phyloP scores from a whole-genome alignment of 1,284 basidiomycete genomes.

The Omphalotus olearius region DNA sequence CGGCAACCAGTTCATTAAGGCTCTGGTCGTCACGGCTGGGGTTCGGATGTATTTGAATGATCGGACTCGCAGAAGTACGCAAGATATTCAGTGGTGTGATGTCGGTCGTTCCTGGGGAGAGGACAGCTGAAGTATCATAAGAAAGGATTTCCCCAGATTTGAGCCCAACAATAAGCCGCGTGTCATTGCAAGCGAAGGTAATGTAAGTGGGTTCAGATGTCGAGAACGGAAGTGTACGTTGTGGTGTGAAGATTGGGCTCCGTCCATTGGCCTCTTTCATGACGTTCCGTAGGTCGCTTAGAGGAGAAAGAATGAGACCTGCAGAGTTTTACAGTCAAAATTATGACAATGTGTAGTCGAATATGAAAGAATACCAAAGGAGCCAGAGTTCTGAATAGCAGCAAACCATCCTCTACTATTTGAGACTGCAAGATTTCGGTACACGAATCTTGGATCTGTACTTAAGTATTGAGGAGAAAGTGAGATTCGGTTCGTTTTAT shows the following conservation, averaged over 20 bases:
- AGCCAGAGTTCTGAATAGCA: conserved; percentile 40
- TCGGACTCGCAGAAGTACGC: conserved; percentile 36
- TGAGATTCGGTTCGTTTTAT: conserved; percentile 57
- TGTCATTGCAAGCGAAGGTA: conserved; percentile 52
- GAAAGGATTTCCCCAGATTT: conserved; percentile 53
- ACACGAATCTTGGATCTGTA: conserved; percentile 32
- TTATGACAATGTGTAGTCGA: conserved; percentile 7
- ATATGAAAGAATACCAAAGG: conserved; percentile 26
- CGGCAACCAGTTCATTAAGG: conserved; percentile 54
- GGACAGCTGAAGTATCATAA: conserved; percentile 50
- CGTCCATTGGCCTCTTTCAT: conserved; percentile 38
- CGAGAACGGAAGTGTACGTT: conserved; percentile 40
- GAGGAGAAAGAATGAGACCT: conserved; percentile 57
- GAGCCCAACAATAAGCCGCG: conserved; percentile 55
- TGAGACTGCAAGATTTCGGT: conserved; percentile 49
- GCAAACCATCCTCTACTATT: conserved; percentile 65
- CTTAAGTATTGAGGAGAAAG: conserved; percentile 49
- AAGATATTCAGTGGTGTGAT: conserved; percentile 45
- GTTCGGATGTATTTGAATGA: conserved; percentile 59
- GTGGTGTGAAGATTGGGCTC: conserved; percentile 40
- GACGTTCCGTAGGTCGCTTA: conserved; percentile 50
- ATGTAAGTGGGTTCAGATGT: conserved; percentile 46
- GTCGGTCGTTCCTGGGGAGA: conserved; percentile 37
- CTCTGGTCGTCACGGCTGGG: conserved; percentile 47
- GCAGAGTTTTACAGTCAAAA: not conserved